Evolutionary conservation across 2,329 filamentous ascomycete genomes (phyloP), one percentile per base, ranked within the genome.

Genomic region (Thelonectria olida): DNA sequence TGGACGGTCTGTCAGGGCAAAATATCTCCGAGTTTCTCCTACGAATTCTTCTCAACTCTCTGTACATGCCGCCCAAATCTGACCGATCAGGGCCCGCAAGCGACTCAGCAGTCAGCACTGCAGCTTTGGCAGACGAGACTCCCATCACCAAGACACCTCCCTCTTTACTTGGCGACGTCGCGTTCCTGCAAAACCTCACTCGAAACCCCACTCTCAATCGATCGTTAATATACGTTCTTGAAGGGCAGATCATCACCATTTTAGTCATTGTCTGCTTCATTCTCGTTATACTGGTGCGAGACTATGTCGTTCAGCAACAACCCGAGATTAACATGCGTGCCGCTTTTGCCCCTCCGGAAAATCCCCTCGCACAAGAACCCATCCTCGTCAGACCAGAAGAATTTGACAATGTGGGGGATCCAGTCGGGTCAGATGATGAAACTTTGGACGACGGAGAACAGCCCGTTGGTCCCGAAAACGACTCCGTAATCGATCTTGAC

Each of bases 231-330:
- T 90, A 93, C 67, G 87, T 95, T 1, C 81, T 97, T 4, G 96
- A 99, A 79, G 96, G 96, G 4, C 94, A 97, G 73, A 87, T 98
- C 48, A 97, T 99, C 68, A 99, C 95, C 1, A 81, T 97, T 6
- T 80, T 96, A 10, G 92, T 98, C 51, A 95, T 99, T 7, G 85
- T 97, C 44, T 93, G 91, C 59, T 99, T 98, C 76, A 97, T 99
- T 61, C 81, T 99, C n/a, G 89, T 99, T 41, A 99, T 99, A 68
- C 80, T 99, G 4, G 97, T 99, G 47, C 84, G 96, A 47, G 96
- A 99, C 79, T 99, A 97, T 85, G 96, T 99, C 51, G 93, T 99
- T 9, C 96, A 99, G 75, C 96, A 99, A 75, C 96, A 99, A 74
- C 96, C 95, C 5, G 90, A 94, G 66, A 90, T 96, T 68, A 96